phyloP scores from a whole-genome alignment of 257 asterid species.

The Fraxinus americana region DNA sequence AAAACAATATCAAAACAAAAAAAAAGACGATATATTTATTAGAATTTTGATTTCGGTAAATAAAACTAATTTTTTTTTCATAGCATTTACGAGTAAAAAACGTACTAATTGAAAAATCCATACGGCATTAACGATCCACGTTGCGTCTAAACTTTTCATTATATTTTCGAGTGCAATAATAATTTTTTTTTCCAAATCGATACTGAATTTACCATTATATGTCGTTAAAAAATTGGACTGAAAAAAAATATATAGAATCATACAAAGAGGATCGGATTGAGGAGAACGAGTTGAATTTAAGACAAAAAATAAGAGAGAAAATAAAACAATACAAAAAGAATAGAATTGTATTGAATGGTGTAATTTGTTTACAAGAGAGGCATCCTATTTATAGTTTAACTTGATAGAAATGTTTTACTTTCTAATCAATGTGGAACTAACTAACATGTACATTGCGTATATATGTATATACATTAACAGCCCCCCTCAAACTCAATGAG shows the following conservation, averaged over 20 bases:
- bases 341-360: too few species aligned
- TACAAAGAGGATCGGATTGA: slow-evolving; percentile 35
- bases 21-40: neutral
- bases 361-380: too few species aligned
- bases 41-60: neutral
- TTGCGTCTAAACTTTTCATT: neutral
- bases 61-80: neutral
- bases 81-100: too few species aligned
- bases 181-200: too few species aligned
- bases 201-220: neutral
- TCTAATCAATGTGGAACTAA: too few species aligned
- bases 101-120: neutral
- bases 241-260: neutral
- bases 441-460: too few species aligned
- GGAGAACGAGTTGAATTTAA: slow-evolving; percentile 8
- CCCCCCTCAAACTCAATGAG: too few species aligned
- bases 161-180: neutral
- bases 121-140: neutral
- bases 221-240: neutral
- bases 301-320: too few species aligned
- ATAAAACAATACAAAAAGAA: too few species aligned
- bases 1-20: neutral
- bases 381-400: too few species aligned
- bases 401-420: too few species aligned
- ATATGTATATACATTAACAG: too few species aligned